phyloP scores from a whole-genome alignment of 2,329 filamentous ascomycete species.

The Neofusicoccum sp. region DNA sequence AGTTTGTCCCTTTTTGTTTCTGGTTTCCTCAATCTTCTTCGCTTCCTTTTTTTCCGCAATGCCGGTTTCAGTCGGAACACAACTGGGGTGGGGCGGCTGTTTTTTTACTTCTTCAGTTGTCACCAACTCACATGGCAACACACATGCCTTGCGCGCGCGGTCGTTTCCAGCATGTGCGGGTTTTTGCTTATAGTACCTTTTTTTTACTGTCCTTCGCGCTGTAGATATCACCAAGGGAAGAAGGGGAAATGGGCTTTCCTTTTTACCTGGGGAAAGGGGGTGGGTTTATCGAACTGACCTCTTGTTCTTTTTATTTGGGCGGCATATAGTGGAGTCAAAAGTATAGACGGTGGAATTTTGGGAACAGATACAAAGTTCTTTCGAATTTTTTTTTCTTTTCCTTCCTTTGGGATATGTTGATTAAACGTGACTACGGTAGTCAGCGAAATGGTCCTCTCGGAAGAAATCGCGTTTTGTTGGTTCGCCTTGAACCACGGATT shows the following conservation, averaged over 20 bases:
- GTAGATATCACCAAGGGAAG: conserved; percentile 8
- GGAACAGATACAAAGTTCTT: neutral
- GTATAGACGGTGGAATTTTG: conserved; percentile 20
- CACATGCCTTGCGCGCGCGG: neutral
- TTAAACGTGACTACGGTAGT: neutral
- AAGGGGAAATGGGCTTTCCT: neutral
- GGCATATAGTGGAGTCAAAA: conserved; percentile 22
- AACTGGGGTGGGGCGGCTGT: neutral
- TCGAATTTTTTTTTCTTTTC: conserved; percentile 21
- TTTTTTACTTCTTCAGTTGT: neutral
- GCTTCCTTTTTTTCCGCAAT: neutral
- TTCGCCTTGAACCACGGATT: no score
- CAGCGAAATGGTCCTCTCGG: no score
- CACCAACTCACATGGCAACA: neutral
- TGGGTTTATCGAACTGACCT: neutral
- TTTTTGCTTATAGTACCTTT: neutral
- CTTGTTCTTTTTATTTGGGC: conserved; percentile 9
- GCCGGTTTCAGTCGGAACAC: neutral
- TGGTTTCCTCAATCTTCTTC: neutral
- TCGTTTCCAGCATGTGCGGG: neutral
- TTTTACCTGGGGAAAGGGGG: neutral
- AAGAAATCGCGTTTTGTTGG: no score
- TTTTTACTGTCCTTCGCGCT: neutral
- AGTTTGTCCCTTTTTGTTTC: neutral
- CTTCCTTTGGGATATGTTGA: conserved; percentile 23